These are phyloP conservation scores for Scorias spongiosa DNA, from an alignment of 2,329 filamentous ascomycete genomes.

Conservation along the genomic window DNA sequence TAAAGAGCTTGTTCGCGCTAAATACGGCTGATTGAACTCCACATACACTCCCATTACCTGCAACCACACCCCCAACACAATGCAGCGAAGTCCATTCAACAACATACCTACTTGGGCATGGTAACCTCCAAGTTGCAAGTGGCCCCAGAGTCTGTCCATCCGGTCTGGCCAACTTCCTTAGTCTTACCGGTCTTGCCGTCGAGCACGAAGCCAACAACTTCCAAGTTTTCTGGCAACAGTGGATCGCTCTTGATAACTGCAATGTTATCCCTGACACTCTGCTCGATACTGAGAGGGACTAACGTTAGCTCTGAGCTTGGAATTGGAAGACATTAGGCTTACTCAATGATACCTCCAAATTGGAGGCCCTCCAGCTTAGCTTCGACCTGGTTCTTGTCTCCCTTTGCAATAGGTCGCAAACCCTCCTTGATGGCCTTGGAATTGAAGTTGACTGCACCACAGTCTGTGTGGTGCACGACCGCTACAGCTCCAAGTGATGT, in stretches of 20 bases:
- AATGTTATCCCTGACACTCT: constrained; percentile 5
- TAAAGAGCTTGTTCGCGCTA: constrained; percentile 43
- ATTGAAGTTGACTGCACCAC: constrained; percentile 4
- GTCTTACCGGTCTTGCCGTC: constrained; percentile 4
- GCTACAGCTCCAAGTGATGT: constrained; percentile 4
- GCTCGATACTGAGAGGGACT: constrained; percentile 1
- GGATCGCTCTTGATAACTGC: constrained; percentile 5
- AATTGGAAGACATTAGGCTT: constrained; percentile 1
- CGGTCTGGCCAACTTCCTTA: constrained; percentile 1
- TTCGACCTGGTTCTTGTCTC: neutral
- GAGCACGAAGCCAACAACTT: constrained; percentile 5
- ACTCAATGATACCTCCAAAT: constrained; percentile 3
- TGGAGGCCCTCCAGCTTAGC: constrained; percentile 2
- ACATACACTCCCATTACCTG: too few relatives aligned
- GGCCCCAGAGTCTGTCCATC: neutral
- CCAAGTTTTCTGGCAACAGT: constrained; percentile 3
- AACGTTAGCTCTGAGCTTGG: neutral
- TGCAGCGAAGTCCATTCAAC: too few relatives aligned
- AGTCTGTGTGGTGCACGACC: constrained; percentile 6
- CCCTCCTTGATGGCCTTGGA: constrained; percentile 1
- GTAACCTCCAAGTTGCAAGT: neutral
- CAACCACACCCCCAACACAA: too few relatives aligned
- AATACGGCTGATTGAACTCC: neutral
- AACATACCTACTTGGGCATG: neutral
- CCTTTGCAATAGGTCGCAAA: neutral